Base-by-base conservation (phyloP, 768 basidiomycete species). In the Pholiota molesta region DNA sequence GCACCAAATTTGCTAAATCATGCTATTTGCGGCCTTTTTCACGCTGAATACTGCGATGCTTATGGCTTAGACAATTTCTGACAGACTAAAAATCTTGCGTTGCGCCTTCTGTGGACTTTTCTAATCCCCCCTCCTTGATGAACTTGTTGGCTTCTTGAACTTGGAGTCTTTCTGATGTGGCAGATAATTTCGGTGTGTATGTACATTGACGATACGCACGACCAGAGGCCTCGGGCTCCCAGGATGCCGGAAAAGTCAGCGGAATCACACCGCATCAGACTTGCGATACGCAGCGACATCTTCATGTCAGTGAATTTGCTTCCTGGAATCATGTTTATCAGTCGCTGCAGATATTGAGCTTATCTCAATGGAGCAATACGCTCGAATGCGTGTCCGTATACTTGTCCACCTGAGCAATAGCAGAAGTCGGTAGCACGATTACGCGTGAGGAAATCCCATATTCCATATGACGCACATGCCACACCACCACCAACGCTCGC, bases 141-240 rank as follows among this genome's bases (percentile, higher is more conserved):
- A 49, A 17, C 19, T 39, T 54, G 33, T 37, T 54, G 45, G 37
- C 45, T 58, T 47, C 57, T 47, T 13, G 7, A 19, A 21, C n/a
- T 39, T 55, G 33, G 39, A 37, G 35, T 40, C 26, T 35, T 58
- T 58, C 57, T 58, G 45, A 58, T 58, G 42, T 37, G n/a, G 13
- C 57, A 23, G 42, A 16, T 58, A 26, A 31, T 23, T 23, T 31
- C 45, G 17, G 31, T 31, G 57, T 51, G 47, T 19, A 23, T 51
- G 33, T 19, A 23, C 29, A 16, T 31, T 47, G 23, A 49, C 47
- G 47, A 49, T 21, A 52, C 57, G 57, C 57, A 58, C 57, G 57
- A 47, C 47, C 47, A 51, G n/a, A 58, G 33, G 45, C 33, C 40
- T 31, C 19, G 45, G 45, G 47, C 47, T 49, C 47, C 23, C 45